Percentiles rank a stretch among this genome's conserved stretches.
These are phyloP conservation scores for Pseudogymnoascus sp. DNA, from an alignment of 2,329 filamentous ascomycete species.

Conservation along the genomic window DNA sequence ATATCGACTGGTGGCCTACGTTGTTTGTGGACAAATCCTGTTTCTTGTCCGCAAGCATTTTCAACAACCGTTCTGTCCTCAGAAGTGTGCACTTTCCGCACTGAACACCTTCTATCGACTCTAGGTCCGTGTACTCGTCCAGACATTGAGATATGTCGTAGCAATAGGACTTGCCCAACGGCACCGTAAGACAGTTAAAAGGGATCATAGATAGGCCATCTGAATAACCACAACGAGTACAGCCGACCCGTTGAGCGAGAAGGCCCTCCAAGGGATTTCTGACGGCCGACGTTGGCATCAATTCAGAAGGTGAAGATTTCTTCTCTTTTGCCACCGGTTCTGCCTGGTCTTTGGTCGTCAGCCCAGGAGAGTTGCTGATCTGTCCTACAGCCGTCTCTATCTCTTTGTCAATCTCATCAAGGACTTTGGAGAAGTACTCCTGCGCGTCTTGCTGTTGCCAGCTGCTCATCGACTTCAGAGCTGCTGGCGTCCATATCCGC, in stretches of 20 bases:
- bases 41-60: slow-evolving; percentile 33
- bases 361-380: slow-evolving; percentile 19
- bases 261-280: slow-evolving; percentile 81
- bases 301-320: background rate
- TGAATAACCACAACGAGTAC: slow-evolving; percentile 74
- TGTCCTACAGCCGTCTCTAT: slow-evolving; percentile 41
- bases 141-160: slow-evolving; percentile 73
- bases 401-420: slow-evolving; percentile 79
- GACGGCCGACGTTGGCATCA: slow-evolving; percentile 24
- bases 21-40: slow-evolving; percentile 10
- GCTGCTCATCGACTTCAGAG: slow-evolving; percentile 85
- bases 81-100: slow-evolving; percentile 85
- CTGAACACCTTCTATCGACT: slow-evolving; percentile 80
- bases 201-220: slow-evolving; percentile 85
- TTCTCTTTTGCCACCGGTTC: background rate
- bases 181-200: slow-evolving; percentile 88
- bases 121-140: slow-evolving; percentile 75
- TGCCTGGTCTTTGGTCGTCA: background rate
- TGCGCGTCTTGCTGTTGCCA: slow-evolving; percentile 97
- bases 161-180: slow-evolving; percentile 53
- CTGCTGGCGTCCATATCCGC: slow-evolving; percentile 71
- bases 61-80: slow-evolving; percentile 41
- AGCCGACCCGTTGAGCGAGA: slow-evolving; percentile 80
- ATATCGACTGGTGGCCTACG: slow-evolving; percentile 26
- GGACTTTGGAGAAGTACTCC: slow-evolving; percentile 86